These are phyloP conservation scores for Monoraphidium neglectum DNA, from an alignment of 139 green algal species.

Conservation along the genomic window DNA sequence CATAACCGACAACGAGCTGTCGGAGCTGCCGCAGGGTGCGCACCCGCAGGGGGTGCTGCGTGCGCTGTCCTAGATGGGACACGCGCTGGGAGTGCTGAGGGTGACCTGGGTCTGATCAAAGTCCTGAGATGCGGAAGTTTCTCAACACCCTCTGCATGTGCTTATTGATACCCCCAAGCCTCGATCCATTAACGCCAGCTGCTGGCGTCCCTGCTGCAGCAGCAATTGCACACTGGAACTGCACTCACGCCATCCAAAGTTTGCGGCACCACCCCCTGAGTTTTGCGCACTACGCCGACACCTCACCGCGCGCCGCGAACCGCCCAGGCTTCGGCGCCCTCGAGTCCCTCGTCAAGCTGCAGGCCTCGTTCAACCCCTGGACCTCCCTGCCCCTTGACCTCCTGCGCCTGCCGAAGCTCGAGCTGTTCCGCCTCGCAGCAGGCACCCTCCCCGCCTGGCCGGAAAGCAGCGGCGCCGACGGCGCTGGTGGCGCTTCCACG, in stretches of 20 bases:
- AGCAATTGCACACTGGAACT: too few species aligned
- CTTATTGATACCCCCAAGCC: too few species aligned
- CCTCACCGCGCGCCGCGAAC: neutral
- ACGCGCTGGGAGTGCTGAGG: too few species aligned
- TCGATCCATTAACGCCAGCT: too few species aligned
- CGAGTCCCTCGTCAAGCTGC: constrained; percentile 61
- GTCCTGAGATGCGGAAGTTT: too few species aligned
- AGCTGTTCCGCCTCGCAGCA: constrained; percentile 77
- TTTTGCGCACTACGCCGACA: neutral
- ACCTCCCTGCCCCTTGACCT: constrained; percentile 58
- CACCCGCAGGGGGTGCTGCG: too few species aligned
- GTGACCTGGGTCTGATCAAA: too few species aligned
- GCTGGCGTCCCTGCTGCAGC: too few species aligned
- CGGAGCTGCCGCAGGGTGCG: constrained; percentile 55
- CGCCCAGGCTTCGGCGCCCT: constrained; percentile 36
- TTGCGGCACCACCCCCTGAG: too few species aligned
- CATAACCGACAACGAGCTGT: constrained; percentile 75
- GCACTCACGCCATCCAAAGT: too few species aligned
- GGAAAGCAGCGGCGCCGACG: neutral
- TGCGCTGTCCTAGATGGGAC: too few species aligned
- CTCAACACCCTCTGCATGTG: too few species aligned
- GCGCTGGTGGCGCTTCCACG: neutral
- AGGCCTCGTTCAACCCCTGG: constrained; percentile 84
- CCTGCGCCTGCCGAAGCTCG: constrained; percentile 58
- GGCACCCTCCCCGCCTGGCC: constrained; percentile 56